Base-by-base conservation (phyloP, 768 basidiomycete species). In the Crucibulum laeve region DNA sequence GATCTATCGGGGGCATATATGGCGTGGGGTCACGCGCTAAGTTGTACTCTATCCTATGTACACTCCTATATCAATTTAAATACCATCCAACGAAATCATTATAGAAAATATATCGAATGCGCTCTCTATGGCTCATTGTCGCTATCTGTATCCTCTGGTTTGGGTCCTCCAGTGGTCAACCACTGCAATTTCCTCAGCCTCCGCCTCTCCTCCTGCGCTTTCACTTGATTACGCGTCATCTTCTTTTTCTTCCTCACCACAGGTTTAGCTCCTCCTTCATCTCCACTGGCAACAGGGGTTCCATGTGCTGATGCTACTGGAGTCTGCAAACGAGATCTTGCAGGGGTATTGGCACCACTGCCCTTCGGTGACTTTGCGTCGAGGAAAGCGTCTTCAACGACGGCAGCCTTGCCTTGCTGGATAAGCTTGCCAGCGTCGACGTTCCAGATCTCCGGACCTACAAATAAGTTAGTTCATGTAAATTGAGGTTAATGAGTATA, bases 401-500 rank as follows among this genome's bases (percentile, higher is more conserved):
- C 71, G 11, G 89, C 82, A 3, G 76, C 69, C 65, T 96, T 97
- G 56, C 94, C 94, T 70, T 91, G 83, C 52, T 88, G 88, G 25
- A 83, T 83, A 67, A 98, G 74, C 22, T 77, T 77, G 8, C 94
- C 94, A 39, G 63, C 81, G 39, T 94, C 91, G 54, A 98, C 81
- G 57, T 94, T 77, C 94, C 95, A 98, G 51, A 94, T 93, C 67
- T 97, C 93, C 36, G 88, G 83, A 57, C 87, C 88, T 88, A 44
- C 39, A 35, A 40, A 44, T 33, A 42, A 42, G 23, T 37, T 28
- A 44, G 40, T 40, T n/a, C 10, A 37, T 11, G 7, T n/a, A 11
- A 37, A 11, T 51, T 57, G 37, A 54, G 53, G 40, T 25, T 40
- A 35, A 43, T 19, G 19, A 42, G 42, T 52, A 18, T 14, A 74